phyloP scores from a whole-genome alignment of 371 early-diverging fungal species.

The Mortierella polycephala region DNA sequence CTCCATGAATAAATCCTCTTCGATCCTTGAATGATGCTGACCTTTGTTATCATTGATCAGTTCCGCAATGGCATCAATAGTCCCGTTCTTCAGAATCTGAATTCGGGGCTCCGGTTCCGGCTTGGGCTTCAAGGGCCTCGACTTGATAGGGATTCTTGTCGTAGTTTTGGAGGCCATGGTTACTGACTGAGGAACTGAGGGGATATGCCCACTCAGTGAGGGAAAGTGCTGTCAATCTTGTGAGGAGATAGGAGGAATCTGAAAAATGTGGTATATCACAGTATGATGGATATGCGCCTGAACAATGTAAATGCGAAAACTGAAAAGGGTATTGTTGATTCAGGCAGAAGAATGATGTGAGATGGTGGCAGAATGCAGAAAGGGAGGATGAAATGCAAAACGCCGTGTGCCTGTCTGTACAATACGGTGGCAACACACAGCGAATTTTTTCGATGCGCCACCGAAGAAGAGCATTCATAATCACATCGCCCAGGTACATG shows the following conservation, averaged over 20 bases:
- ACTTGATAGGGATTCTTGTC: slow-evolving; percentile 26
- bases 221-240: not conserved
- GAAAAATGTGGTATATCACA: not conserved
- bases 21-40: slow-evolving; percentile 10
- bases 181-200: not conserved
- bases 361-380: not conserved
- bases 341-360: too few species aligned
- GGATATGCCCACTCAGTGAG: not conserved
- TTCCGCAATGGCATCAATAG: slow-evolving; percentile 67
- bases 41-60: slow-evolving; percentile 65
- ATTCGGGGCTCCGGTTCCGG: slow-evolving; percentile 45
- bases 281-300: too few species aligned
- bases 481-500: too few species aligned
- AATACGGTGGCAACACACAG: too few species aligned
- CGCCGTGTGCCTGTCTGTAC: not conserved
- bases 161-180: slow-evolving; percentile 19
- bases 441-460: too few species aligned
- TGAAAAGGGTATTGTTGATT: too few species aligned
- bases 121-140: slow-evolving; percentile 31
- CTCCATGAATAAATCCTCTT: not conserved
- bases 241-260: not conserved
- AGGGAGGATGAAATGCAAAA: not conserved
- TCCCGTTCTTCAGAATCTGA: slow-evolving; percentile 40
- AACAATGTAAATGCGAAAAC: too few species aligned
- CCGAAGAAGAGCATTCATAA: too few species aligned